Base-by-base conservation (phyloP, 164 flowering plant genomes). In the Taxillus chinensis region DNA sequence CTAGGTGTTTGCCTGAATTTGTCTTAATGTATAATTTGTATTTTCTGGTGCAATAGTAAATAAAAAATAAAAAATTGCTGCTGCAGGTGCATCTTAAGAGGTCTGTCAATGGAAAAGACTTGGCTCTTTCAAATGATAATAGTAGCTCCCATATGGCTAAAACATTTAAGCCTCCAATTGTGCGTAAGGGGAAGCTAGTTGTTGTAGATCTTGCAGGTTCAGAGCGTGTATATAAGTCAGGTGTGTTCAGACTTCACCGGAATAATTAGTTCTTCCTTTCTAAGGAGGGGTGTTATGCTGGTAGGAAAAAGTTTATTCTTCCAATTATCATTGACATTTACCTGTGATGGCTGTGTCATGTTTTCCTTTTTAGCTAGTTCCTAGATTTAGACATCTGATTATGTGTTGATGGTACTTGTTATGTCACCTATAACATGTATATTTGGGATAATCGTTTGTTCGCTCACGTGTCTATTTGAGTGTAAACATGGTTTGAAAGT, bases 171-270 rank as follows among this genome's bases (percentile, higher is more conserved):
- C 81, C 96, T 61, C 79, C 91, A 4, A 50, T 91, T 75, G 79
- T 95, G 57, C 87, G 96, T 45, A 95, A 83, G 72, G 85, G 83
- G 55, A 93, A 91, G 77, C 75, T 95, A 43, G 89, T 91, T 73
- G 85, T 95, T 51, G 96, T 93, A 41, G 99, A 95, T 78, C 96
- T 95, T 67, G 99, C 97, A 41, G 99, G 99, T 70, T 95, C 99
- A 62, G 99, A 95, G 79, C 95, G 99, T 10, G 82, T 91, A 69
- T 78, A 87, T 58, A 95, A 95, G 69, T 95, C 97, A 83, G 99
- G 96, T 91, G 53, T 55, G 62, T 42, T 7, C 50, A 39, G 45
- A 16, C 46, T 3, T 60, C 57, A n/a, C 53, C 8, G 15, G 3
- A 39, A 39, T 7, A 39, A 17, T 11, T 16, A 9, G 8, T 58